Conservation (phyloP, 352 stramenopile species). For the Blastocystis hominis region DNA sequence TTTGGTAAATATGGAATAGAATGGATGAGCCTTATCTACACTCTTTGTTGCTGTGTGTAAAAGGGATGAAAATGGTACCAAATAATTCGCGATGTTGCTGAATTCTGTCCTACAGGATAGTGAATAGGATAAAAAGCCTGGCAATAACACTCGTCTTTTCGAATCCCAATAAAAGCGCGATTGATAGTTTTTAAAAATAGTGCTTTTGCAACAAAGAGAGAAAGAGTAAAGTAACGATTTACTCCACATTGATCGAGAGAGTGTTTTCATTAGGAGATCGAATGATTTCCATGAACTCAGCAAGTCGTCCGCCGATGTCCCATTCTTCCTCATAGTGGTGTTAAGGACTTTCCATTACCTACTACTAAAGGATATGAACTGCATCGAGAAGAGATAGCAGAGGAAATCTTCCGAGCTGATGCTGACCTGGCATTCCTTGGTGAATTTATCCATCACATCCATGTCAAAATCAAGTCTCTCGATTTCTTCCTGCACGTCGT, state of each 20-base stretch:
- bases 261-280: background rate
- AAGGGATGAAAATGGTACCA: too few species aligned
- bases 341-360: background rate
- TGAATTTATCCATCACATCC: slow-evolving; percentile 48
- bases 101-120: too few species aligned
- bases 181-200: too few species aligned
- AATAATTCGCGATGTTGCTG: too few species aligned
- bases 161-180: too few species aligned
- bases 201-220: too few species aligned
- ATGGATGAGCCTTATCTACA: too few species aligned
- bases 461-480: slow-evolving; percentile 12
- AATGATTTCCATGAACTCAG: slow-evolving; percentile 11
- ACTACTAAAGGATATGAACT: slow-evolving; percentile 38
- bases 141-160: too few species aligned
- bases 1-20: too few species aligned
- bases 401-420: slow-evolving; percentile 48
- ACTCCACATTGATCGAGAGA: background rate
- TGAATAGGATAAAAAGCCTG: too few species aligned
- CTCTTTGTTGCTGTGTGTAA: too few species aligned
- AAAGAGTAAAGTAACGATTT: too few species aligned
- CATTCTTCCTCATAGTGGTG: background rate
- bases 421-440: slow-evolving; percentile 7
- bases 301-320: background rate
- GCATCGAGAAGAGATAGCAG: slow-evolving; percentile 27
- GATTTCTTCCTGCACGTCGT: slow-evolving; percentile 41